Evolutionary conservation across 495 filamentous ascomycete species (phyloP).

Genomic region (Penicillium alfredii): DNA sequence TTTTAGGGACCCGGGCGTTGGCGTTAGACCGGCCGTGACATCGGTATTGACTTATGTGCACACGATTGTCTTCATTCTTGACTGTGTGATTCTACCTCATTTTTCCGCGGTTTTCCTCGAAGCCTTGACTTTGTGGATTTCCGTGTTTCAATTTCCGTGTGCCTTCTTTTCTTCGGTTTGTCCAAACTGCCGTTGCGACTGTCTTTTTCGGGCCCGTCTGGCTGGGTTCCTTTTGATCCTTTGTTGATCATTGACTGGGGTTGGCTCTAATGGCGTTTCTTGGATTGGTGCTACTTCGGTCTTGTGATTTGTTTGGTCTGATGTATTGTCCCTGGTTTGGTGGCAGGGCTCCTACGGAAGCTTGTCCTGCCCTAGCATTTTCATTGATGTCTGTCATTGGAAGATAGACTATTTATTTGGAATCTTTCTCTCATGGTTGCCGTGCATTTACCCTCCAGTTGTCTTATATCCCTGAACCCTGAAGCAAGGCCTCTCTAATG

Average conservation of each 20-base stretch:
- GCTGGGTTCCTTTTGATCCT: not conserved
- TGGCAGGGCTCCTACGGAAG: no score
- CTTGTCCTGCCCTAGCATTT: no score
- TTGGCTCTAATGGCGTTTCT: not conserved
- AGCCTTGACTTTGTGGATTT: not conserved
- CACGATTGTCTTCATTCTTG: constrained; percentile 21
- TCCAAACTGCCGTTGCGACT: not conserved
- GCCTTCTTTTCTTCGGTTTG: not conserved
- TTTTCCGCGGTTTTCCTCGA: constrained; percentile 1
- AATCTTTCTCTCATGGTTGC: no score
- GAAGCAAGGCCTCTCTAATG: no score
- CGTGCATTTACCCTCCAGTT: no score
- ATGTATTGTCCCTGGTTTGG: no score
- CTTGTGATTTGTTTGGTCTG: no score
- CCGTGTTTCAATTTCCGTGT: not conserved
- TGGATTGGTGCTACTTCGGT: no score
- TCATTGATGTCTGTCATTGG: no score
- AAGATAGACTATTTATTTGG: no score
- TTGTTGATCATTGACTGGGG: not conserved
- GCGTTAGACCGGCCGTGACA: constrained; percentile 17
- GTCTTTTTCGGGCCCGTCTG: not conserved
- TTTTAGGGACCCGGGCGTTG: constrained; percentile 18
- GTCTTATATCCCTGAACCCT: no score
- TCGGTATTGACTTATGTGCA: constrained; percentile 23
- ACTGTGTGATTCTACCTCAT: constrained; percentile 19